Evolutionary conservation across 73 alveolate species (phyloP).

Genomic region (Diophrys sp.): DNA sequence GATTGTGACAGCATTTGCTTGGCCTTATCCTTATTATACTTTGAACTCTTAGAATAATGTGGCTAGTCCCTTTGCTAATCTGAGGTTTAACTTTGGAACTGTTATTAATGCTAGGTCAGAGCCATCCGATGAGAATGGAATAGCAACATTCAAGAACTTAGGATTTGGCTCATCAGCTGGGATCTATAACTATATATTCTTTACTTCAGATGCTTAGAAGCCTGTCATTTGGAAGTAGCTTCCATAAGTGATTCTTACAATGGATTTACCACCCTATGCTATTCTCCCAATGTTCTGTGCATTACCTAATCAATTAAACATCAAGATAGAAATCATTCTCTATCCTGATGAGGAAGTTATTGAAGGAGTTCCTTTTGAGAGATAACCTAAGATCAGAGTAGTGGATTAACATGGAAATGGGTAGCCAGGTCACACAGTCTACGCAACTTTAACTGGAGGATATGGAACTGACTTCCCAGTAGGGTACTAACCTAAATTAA

Average conservation of each 20-base stretch:
- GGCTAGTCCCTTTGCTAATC: not conserved
- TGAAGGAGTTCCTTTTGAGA: not conserved
- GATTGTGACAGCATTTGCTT: not conserved
- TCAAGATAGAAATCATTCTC: not conserved
- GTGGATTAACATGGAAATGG: not conserved
- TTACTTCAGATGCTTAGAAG: not conserved
- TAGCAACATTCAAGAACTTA: not conserved
- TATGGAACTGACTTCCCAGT: not conserved
- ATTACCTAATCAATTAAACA: too few relatives aligned
- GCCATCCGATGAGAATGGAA: slow-evolving; percentile 1
- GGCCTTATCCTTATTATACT: not conserved
- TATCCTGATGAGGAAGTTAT: not conserved
- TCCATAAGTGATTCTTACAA: not conserved
- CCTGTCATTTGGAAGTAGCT: not conserved
- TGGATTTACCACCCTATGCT: not conserved
- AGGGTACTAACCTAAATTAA: not conserved
- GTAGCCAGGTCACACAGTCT: not conserved
- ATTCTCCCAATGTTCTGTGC: not conserved
- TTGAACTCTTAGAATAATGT: not conserved
- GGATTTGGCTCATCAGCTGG: not conserved
- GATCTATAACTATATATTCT: not conserved
- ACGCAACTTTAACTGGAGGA: not conserved
- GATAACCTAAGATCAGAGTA: not conserved
- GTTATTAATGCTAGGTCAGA: not conserved
- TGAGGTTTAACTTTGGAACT: not conserved